Percentiles rank a stretch among this genome's conserved stretches.
Conservation (phyloP, 2,329 filamentous ascomycete species). For the Exophiala spinifera region DNA sequence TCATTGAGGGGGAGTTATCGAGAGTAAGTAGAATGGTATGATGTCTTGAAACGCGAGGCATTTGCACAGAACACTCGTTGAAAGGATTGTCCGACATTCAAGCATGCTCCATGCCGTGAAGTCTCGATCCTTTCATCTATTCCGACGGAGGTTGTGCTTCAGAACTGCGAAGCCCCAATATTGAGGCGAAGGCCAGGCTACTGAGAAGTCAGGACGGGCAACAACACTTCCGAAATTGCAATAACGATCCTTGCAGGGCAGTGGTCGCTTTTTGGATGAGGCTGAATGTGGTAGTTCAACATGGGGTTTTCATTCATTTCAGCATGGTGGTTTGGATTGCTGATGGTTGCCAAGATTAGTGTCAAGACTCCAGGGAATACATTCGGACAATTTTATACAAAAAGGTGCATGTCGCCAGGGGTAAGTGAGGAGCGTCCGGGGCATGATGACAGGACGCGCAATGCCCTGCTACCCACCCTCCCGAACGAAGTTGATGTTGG, state of each 20-base stretch:
- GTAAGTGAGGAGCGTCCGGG: not conserved
- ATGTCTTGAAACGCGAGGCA: not conserved
- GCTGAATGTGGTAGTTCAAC: too few species aligned
- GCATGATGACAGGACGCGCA: not conserved
- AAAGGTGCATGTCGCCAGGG: not conserved
- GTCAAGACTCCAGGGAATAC: not conserved
- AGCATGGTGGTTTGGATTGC: not conserved
- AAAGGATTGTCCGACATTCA: not conserved
- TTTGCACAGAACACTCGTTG: too few species aligned
- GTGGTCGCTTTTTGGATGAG: too few species aligned
- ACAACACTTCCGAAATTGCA: not conserved
- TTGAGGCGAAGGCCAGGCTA: too few species aligned
- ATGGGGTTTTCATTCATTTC: not conserved
- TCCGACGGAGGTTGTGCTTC: too few species aligned
- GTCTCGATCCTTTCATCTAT: too few species aligned
- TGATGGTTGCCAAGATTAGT: not conserved
- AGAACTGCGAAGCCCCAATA: too few species aligned
- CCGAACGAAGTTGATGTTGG: not conserved
- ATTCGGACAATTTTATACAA: not conserved
- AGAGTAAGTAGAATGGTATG: conserved; percentile 1
- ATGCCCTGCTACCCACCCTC: not conserved
- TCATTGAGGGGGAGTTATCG: conserved; percentile 6
- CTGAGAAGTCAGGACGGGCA: too few species aligned
- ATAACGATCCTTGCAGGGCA: not conserved
- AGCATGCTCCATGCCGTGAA: not conserved